Conservation (phyloP, 169 alveolate species). For the Cyclospora cayetanensis region DNA sequence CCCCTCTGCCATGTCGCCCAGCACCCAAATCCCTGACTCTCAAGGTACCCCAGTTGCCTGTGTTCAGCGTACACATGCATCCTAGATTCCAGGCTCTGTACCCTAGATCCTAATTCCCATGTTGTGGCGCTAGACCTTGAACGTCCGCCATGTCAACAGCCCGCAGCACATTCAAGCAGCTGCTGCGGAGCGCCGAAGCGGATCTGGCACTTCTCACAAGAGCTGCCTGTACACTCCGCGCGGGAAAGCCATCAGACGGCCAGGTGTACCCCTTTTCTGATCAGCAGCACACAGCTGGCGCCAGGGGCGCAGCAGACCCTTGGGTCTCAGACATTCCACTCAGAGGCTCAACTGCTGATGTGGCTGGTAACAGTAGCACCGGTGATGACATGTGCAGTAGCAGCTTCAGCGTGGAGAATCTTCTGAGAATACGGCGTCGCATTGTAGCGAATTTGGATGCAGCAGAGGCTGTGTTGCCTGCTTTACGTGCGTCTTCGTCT, state of each 20-base stretch:
- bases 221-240: not conserved
- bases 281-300: not conserved
- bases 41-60: no score
- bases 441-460: not conserved
- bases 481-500: not conserved
- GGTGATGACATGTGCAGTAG: not conserved
- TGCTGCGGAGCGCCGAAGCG: not conserved
- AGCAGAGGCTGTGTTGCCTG: not conserved
- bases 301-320: not conserved
- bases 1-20: no score
- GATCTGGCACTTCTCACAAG: not conserved
- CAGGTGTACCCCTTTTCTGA: not conserved
- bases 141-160: not conserved
- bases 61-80: no score
- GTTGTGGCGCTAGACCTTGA: not conserved
- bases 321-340: not conserved
- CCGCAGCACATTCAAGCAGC: not conserved
- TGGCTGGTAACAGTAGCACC: not conserved
- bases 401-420: not conserved
- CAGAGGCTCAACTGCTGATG: not conserved
- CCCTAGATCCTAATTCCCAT: not conserved
- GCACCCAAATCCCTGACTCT: no score
- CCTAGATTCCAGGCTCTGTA: not conserved
- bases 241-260: not conserved
- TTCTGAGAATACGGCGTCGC: not conserved